Base-by-base conservation (phyloP, 2,329 filamentous ascomycete species). In the Aspergillus aculeatinus region DNA sequence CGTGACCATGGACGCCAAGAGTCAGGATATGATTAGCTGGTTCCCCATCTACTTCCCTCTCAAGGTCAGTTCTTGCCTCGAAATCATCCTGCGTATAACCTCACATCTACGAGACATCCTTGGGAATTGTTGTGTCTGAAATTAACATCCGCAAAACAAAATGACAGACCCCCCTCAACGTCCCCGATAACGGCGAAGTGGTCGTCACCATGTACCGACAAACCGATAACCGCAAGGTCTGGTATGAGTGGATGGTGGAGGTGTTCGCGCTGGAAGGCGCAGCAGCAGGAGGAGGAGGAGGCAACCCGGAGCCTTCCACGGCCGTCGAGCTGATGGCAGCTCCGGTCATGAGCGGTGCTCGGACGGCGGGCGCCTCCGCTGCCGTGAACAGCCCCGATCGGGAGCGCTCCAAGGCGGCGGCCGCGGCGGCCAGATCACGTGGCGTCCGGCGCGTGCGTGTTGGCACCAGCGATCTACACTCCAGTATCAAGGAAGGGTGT, bases 201-300 rank as follows among this genome's bases (percentile, higher is more conserved):
- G 90, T 96, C 67, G 87, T 97, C 42, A 95, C 88, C 73, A 97
- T 99, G 87, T 97, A 92, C 90, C 86, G 95, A 54, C 91, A 96
- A 77, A 98, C 95, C 0, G 94, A 99, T 72, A 92, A 97, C 73
- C 87, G 89, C 42, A 96, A 91, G 75, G 95, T 99, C 7, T 99
- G 95, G 96, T 99, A 99, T 75, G 95, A 99, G 75, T 99, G 95
- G 95, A 82, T 95, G 62, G 88, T 97, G 2, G 95, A 98, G 75
- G 91, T 90, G 11, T 97, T 88, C 75, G 84, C 73, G 25, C 59
- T 75, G 14, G 73, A 76, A 61, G 67, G 27, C 27, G 27, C 27
- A 7, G 27, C 27, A 29, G 25, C 25, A 27, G 1, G 6, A 27
- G 27, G 7, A 27, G 27, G 27, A 29, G 27, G 27, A 29, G 27